Evolutionary conservation across 1,139 yeast species (phyloP).

Genomic region (Blastobotrys ciferrii): DNA sequence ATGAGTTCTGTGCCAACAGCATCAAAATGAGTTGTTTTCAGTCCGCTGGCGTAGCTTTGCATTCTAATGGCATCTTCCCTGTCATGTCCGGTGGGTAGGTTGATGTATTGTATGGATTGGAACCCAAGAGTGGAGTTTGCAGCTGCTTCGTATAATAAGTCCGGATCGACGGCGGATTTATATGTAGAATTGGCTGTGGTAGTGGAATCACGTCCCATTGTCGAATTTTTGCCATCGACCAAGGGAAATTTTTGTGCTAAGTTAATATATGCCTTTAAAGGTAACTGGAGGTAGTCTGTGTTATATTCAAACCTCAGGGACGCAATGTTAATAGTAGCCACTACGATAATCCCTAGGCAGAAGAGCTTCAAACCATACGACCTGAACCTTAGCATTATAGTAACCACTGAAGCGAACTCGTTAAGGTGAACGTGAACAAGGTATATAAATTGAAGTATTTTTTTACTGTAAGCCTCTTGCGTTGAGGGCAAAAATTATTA

Average conservation of each 20-base stretch:
- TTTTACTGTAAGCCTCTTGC: too few relatives aligned
- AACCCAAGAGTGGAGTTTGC: neutral
- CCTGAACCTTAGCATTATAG: neutral
- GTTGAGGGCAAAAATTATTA: too few relatives aligned
- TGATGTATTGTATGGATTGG: conserved; percentile 6
- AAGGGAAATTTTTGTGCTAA: neutral
- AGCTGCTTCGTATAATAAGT: neutral
- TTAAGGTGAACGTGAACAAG: too few relatives aligned
- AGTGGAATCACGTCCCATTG: too few relatives aligned
- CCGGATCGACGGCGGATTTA: neutral
- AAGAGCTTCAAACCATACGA: neutral
- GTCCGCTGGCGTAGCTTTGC: neutral
- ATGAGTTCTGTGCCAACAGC: neutral
- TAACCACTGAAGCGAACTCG: neutral
- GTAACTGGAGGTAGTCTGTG: neutral
- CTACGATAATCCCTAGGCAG: neutral
- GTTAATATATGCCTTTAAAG: neutral
- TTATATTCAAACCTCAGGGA: neutral
- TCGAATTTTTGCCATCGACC: too few relatives aligned
- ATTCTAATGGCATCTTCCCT: conserved; percentile 5
- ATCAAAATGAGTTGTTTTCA: conserved; percentile 1
- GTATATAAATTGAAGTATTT: too few relatives aligned
- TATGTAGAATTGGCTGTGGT: neutral
- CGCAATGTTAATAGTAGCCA: neutral
- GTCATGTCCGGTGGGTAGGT: neutral